A percentile compares a stretch with the other conserved stretches of the same genome.
Evolutionary conservation across 1,284 basidiomycete species (phyloP).

Genomic region (Calocybe gambosa): DNA sequence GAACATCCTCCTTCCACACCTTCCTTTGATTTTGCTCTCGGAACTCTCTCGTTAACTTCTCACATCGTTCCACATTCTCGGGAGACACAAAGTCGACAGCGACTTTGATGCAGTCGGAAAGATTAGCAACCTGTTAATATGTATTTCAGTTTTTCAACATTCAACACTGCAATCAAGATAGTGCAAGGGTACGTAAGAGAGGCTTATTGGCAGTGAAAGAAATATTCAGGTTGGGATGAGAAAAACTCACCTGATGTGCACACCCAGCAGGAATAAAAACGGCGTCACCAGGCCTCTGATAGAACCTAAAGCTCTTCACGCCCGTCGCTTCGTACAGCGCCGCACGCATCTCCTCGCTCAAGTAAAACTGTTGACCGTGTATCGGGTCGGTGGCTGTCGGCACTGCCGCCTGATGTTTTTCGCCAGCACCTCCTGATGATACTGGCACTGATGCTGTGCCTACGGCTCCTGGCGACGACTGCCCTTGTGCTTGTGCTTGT

Average conservation of each 20-base stretch:
- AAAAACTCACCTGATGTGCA: constrained; percentile 72
- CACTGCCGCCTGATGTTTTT: constrained; percentile 18
- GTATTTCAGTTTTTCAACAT: no score
- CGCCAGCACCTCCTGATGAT: constrained; percentile 1
- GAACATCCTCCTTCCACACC: constrained; percentile 92
- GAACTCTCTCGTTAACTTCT: constrained; percentile 83
- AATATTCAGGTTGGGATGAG: neutral
- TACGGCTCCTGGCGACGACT: no score
- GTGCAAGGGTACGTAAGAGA: no score
- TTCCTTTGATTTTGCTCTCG: constrained; percentile 79
- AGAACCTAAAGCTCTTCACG: constrained; percentile 77
- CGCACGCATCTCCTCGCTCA: constrained; percentile 65
- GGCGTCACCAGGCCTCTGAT: constrained; percentile 89
- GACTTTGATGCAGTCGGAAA: constrained; percentile 92
- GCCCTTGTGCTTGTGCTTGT: constrained; percentile 3
- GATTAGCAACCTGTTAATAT: constrained; percentile 73
- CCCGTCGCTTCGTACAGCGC: constrained; percentile 64
- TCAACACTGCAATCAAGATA: no score
- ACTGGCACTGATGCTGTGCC: neutral
- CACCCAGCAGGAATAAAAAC: constrained; percentile 96
- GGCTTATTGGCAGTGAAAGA: no score
- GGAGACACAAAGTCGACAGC: constrained; percentile 95
- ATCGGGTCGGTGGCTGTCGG: constrained; percentile 66
- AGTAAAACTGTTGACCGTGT: constrained; percentile 84
- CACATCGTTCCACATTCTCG: constrained; percentile 84